phyloP scores from a whole-genome alignment of 2,329 filamentous ascomycete species.

The Xylariaceae sp. region DNA sequence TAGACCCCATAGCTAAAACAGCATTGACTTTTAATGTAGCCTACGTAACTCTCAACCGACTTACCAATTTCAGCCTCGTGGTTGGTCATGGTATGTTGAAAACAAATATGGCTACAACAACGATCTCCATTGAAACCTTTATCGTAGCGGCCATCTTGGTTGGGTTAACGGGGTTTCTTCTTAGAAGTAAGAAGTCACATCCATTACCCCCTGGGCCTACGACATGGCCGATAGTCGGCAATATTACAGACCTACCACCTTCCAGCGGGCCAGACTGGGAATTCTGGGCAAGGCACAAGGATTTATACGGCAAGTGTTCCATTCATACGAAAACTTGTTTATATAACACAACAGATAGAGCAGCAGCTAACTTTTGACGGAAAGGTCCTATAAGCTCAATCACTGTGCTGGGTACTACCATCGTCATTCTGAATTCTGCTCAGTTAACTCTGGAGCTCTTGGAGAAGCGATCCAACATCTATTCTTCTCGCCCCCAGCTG shows the following conservation, averaged over 20 bases:
- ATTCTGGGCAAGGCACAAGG: constrained; percentile 45
- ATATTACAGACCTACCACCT: not conserved
- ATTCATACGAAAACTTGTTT: not conserved
- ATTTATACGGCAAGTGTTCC: constrained; percentile 37
- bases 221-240: not conserved
- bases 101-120: not conserved
- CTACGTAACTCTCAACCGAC: too few species aligned
- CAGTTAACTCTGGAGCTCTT: constrained; percentile 42
- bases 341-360: not conserved
- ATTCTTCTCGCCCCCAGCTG: constrained; percentile 40
- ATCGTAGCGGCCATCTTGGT: not conserved
- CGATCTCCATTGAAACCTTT: not conserved
- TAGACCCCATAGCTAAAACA: too few species aligned
- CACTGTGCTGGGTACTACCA: constrained; percentile 44
- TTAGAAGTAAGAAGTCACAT: not conserved
- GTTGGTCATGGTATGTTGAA: too few species aligned
- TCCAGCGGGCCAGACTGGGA: not conserved
- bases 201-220: not conserved
- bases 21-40: too few species aligned
- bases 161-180: not conserved
- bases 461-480: constrained; percentile 39
- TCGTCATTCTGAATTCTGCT: constrained; percentile 45
- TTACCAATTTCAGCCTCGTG: too few species aligned
- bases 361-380: not conserved
- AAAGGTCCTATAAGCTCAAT: constrained; percentile 42